phyloP scores from a whole-genome alignment of 805 yeast genomes.

The Zygoascus flipseniorum region DNA sequence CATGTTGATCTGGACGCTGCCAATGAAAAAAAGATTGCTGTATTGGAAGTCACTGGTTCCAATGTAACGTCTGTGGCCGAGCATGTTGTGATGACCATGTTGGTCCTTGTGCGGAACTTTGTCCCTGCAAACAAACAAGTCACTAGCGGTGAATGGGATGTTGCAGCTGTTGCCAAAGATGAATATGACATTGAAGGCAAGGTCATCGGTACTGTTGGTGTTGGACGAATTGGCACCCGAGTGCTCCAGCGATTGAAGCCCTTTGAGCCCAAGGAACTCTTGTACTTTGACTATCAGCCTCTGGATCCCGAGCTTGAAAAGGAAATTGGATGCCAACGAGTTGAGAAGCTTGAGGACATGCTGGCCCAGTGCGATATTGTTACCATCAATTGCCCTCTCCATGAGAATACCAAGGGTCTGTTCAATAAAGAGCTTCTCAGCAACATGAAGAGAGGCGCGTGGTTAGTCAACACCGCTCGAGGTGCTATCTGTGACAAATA shows the following conservation, averaged over 20 bases:
- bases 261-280: slow-evolving; percentile 64
- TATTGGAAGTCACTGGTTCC: slow-evolving; percentile 75
- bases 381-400: slow-evolving; percentile 71
- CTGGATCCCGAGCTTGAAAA: slow-evolving; percentile 51
- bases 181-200: slow-evolving; percentile 70
- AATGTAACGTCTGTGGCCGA: slow-evolving; percentile 77
- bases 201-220: slow-evolving; percentile 72
- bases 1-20: slow-evolving; percentile 69
- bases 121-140: slow-evolving; percentile 73
- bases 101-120: slow-evolving; percentile 64
- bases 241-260: slow-evolving; percentile 64
- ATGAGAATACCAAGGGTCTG: slow-evolving; percentile 58
- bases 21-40: slow-evolving; percentile 53
- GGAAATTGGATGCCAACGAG: slow-evolving; percentile 52
- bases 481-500: slow-evolving; percentile 70
- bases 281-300: slow-evolving; percentile 68
- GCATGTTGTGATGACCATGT: slow-evolving; percentile 67
- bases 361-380: slow-evolving; percentile 62
- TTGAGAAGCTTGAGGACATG: slow-evolving; percentile 53
- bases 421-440: slow-evolving; percentile 53
- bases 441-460: slow-evolving; percentile 65
- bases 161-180: slow-evolving; percentile 66
- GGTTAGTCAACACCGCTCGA: slow-evolving; percentile 71
- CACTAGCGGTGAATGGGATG: slow-evolving; percentile 57
- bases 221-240: slow-evolving; percentile 73